Percentiles rank a stretch among this genome's conserved stretches.
Conservation (phyloP, 2,329 filamentous ascomycete species). For the Rutstroemia sp. region DNA sequence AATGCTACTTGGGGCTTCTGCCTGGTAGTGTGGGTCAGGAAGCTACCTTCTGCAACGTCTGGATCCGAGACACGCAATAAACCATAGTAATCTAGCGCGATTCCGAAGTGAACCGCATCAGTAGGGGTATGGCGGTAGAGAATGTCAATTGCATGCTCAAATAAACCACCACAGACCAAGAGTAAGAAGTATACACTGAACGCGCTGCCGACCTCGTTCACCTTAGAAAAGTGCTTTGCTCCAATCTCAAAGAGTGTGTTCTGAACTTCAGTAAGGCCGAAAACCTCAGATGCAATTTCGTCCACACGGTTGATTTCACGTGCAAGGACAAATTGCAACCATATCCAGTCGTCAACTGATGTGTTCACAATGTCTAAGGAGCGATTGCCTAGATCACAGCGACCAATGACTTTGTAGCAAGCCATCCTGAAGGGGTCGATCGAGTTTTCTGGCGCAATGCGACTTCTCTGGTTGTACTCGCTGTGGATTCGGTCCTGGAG, state of each 20-base stretch:
- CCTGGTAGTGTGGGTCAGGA: slow-evolving; percentile 58
- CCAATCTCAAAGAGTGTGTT: slow-evolving; percentile 81
- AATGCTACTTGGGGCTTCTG: slow-evolving; percentile 83
- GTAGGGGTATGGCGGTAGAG: slow-evolving; percentile 88
- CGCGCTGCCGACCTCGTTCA: slow-evolving; percentile 60
- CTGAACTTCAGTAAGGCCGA: slow-evolving; percentile 62
- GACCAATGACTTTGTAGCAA: slow-evolving; percentile 95
- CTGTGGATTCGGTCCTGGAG: slow-evolving; percentile 82
- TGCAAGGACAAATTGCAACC: slow-evolving; percentile 64
- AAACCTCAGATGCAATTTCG: slow-evolving; percentile 59
- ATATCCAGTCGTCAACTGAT: slow-evolving; percentile 63
- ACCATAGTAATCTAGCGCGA: slow-evolving; percentile 83
- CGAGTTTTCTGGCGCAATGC: slow-evolving; percentile 77
- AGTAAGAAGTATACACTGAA: slow-evolving; percentile 93
- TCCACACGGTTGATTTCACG: slow-evolving; percentile 56
- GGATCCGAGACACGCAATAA: slow-evolving; percentile 82
- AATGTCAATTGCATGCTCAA: slow-evolving; percentile 87
- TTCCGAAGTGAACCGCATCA: slow-evolving; percentile 89
- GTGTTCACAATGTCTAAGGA: slow-evolving; percentile 48
- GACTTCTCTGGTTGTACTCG: slow-evolving; percentile 78
- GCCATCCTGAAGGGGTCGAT: slow-evolving; percentile 94
- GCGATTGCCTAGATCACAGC: slow-evolving; percentile 59
- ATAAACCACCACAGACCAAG: slow-evolving; percentile 84
- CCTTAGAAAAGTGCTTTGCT: slow-evolving; percentile 81
- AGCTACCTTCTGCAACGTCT: slow-evolving; percentile 62